These are phyloP conservation scores for Ophiostoma fasciatum DNA, from an alignment of 2,329 filamentous ascomycete species.

Conservation along the genomic window DNA sequence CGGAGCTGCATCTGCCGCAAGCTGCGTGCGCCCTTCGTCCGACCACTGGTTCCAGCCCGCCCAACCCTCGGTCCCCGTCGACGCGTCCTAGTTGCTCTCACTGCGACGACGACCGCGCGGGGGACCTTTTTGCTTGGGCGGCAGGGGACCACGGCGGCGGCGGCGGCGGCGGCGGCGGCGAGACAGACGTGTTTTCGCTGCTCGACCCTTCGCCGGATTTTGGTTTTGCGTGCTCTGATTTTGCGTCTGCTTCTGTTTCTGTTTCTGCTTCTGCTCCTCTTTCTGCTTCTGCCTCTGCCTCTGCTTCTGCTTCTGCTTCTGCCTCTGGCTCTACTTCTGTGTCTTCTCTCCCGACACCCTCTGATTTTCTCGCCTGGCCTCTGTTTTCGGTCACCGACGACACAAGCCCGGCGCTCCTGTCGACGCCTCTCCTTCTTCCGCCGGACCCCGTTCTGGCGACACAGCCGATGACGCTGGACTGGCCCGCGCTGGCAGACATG, in stretches of 20 bases:
- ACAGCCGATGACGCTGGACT: slow-evolving; percentile 6
- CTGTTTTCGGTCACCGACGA: neutral
- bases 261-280: neutral
- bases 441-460: neutral
- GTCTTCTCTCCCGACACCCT: neutral
- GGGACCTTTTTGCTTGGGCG: slow-evolving; percentile 3
- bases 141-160: slow-evolving; percentile 1
- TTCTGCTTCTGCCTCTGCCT: neutral
- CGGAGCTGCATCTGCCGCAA: slow-evolving; percentile 1
- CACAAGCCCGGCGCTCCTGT: neutral
- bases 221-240: neutral
- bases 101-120: slow-evolving; percentile 2
- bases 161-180: too few species aligned
- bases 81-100: slow-evolving; percentile 7
- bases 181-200: too few species aligned
- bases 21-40: neutral
- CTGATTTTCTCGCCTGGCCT: neutral
- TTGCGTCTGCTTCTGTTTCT: neutral
- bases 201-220: slow-evolving; percentile 5
- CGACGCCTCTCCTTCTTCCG: slow-evolving; percentile 2
- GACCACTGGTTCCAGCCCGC: slow-evolving; percentile 7
- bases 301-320: neutral
- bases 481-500: slow-evolving; percentile 4
- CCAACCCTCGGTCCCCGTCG: slow-evolving; percentile 5
- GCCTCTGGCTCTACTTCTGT: neutral